These are phyloP conservation scores for Talaromyces marneffei DNA, from an alignment of 2,329 filamentous ascomycete species.

Conservation along the genomic window DNA sequence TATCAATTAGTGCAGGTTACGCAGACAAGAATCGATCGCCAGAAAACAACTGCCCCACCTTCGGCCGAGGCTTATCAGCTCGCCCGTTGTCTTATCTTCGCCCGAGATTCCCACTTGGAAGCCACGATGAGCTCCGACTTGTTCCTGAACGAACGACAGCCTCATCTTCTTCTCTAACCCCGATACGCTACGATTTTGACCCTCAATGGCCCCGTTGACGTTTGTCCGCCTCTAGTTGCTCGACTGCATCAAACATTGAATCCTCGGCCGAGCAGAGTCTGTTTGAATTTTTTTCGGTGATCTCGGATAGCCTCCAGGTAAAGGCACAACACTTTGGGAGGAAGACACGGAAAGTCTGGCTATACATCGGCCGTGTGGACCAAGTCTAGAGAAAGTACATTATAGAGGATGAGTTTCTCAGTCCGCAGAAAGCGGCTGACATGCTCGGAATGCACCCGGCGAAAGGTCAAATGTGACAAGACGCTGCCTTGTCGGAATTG, in stretches of 20 bases:
- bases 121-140: neutral
- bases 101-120: too few species aligned
- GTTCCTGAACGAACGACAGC: neutral
- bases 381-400: neutral
- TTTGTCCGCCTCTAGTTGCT: neutral
- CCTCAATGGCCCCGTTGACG: neutral
- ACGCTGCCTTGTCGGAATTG: conserved; percentile 11
- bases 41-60: neutral
- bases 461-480: conserved; percentile 12
- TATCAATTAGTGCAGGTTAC: neutral
- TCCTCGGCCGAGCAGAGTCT: neutral
- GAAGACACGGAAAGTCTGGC: neutral
- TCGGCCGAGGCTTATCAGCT: conserved; percentile 10
- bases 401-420: conserved; percentile 5
- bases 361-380: neutral
- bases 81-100: neutral
- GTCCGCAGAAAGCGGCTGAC: conserved; percentile 7
- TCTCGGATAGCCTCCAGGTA: neutral
- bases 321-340: too few species aligned
- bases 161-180: neutral
- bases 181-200: neutral
- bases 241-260: neutral
- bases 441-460: conserved; percentile 8
- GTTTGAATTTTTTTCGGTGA: neutral
- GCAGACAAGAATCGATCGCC: too few species aligned